Evolutionary conservation across 768 basidiomycete species (phyloP).

Genomic region (Rhodotorula diobovata): DNA sequence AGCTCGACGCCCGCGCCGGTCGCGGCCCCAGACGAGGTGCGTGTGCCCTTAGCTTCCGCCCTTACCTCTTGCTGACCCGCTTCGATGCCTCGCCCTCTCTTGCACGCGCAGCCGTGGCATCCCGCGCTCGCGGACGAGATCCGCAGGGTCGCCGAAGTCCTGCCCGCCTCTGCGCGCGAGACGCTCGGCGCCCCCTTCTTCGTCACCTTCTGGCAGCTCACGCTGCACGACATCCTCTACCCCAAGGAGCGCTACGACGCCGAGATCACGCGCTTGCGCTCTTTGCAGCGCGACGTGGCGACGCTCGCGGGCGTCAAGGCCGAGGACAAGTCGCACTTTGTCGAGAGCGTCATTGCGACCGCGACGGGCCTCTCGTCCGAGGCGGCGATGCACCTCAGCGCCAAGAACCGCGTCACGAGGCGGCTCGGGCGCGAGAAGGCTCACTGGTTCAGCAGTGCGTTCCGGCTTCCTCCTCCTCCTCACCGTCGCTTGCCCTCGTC

Average conservation of each 20-base stretch:
- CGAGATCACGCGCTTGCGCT: constrained; percentile 55
- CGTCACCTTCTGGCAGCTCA: constrained; percentile 93
- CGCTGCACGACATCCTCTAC: constrained; percentile 79
- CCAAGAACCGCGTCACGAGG: constrained; percentile 48
- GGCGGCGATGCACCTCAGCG: constrained; percentile 17
- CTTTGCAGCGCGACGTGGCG: constrained; percentile 47
- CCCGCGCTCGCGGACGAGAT: constrained; percentile 68
- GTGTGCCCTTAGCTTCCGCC: no score
- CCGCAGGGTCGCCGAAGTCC: constrained; percentile 66
- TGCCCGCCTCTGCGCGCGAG: constrained; percentile 51
- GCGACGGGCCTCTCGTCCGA: constrained; percentile 22
- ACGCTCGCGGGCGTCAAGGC: not conserved
- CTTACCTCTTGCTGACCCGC: no score
- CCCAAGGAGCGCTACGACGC: constrained; percentile 74
- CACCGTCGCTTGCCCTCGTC: no score
- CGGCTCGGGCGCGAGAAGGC: constrained; percentile 34
- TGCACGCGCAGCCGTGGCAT: constrained; percentile 60
- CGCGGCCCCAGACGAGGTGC: not conserved
- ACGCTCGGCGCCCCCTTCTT: constrained; percentile 76
- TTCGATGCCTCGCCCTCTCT: not conserved
- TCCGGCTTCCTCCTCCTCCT: constrained; percentile 42
- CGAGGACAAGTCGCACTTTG: constrained; percentile 24
- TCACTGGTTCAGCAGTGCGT: constrained; percentile 28
- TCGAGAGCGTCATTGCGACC: constrained; percentile 17
- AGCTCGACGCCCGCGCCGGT: not conserved